Percentiles rank a stretch among this genome's conserved stretches.
Evolutionary conservation across 2,329 filamentous ascomycete species (phyloP).

Genomic region (Hysterium pulicare): DNA sequence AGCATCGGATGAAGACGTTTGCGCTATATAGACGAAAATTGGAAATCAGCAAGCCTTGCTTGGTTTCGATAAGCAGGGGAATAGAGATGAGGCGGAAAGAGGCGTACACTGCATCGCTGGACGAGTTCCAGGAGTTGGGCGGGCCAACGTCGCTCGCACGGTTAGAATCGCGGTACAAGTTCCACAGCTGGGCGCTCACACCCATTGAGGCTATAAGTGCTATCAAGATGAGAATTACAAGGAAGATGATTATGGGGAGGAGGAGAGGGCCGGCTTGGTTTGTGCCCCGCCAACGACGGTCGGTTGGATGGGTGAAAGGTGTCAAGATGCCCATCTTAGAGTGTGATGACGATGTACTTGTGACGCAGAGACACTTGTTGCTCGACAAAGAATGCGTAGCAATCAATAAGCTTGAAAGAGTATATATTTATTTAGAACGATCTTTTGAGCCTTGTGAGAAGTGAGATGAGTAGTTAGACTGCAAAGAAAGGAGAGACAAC

Average conservation of each 20-base stretch:
- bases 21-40: not conserved
- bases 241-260: conserved; percentile 6
- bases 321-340: conserved; percentile 3
- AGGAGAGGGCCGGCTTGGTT: not conserved
- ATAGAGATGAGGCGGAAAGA: not conserved
- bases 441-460: not conserved
- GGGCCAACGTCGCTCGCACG: no score
- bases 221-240: conserved; percentile 7
- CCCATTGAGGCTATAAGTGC: conserved; percentile 3
- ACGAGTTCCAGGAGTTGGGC: no score
- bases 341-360: not conserved
- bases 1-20: conserved; percentile 1
- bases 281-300: conserved; percentile 5
- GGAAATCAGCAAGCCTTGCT: not conserved
- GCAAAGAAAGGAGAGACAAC: no score
- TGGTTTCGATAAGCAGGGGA: no score
- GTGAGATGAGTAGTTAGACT: not conserved
- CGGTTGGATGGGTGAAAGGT: conserved; percentile 1
- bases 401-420: not conserved
- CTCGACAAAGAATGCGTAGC: no score
- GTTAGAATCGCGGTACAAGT: no score
- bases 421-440: not conserved
- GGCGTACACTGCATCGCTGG: not conserved
- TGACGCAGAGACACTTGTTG: no score
- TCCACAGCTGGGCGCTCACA: no score